Base-by-base conservation (phyloP, 768 basidiomycete genomes). In the Holtermannia corniformis region DNA sequence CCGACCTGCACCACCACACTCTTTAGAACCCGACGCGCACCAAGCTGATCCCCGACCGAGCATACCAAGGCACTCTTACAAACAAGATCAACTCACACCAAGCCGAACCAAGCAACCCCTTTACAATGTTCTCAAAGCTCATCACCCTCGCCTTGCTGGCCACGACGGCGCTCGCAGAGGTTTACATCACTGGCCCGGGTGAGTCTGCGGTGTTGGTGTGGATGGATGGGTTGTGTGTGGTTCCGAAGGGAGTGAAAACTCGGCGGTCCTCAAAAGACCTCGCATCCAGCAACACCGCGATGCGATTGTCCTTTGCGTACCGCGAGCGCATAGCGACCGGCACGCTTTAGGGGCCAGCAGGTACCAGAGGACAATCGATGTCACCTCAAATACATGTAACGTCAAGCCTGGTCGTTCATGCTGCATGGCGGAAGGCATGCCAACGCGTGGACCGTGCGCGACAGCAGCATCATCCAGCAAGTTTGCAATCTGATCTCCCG, bases 121-220 rank as follows among this genome's bases (percentile, higher is more conserved):
- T 7, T 16, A 56, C 50, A 53, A 67, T 67, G 65, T 56, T 62
- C 49, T 46, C 56, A 23, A 52, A 56, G 51, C 43, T 58, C 4
- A 57, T 63, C 23, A 51, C 56, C 27, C 47, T 62, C n/a, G 58
- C 55, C 44, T 40, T 51, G 19, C 51, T 54, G n/a, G 47, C 55
- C 49, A 56, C 60, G 41, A 56, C 64, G n/a, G 66, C 58, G 25
- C 59, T 68, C 21, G 68, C 70, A 47, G 66, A 61, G 21, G 60
- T 72, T 16, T 72, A 72, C 62, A 56, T 63, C 45, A 72, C 70
- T 23, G 58, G 53, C 41, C 70, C 70, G 2, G 32, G 32, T 37
- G 32, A 37, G 32, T 37, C 32, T 37, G 32, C 16, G 16, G 10
- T 37, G 7, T 37, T 37, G 10, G 16, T 37, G n/a, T 37, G 7